Evolutionary conservation across 129 eudicot species (phyloP), one percentile per base, ranked within the genome.

Genomic region (Artemisia tridentata): DNA sequence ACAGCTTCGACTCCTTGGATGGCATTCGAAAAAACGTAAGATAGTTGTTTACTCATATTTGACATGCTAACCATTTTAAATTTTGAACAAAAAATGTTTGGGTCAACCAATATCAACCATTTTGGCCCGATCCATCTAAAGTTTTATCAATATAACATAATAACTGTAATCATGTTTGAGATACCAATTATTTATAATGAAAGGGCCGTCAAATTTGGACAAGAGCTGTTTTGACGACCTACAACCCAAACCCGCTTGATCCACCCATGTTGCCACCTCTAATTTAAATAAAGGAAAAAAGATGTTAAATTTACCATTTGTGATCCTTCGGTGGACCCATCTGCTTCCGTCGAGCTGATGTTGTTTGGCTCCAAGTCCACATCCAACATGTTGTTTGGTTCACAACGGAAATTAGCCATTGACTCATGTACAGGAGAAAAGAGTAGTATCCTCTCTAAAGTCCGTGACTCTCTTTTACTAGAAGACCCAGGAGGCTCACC

Each of bases 361-460:
- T 43, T 51, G 21, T 77, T 61, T 17, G 65, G 12, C 5, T 62
- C 71, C 31, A 34, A 60, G 15, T 34, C 59, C 72, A 45, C 27
- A 11, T 58, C 23, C 27, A 49, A 19, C 17, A 74, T 68, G 23
- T 68, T 15, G 72, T 68, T 53, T 1, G 25, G 23, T 65, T 56
- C 77, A 9, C 80, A 71, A 43, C 63, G 57, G 58, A 63, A 72
- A 69, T 59, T 45, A 66, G 63, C 65, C 80, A 53, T 64, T 3
- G 76, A 77, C 63, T 79, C 85, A 46, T 69, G 84, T 66, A 66
- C 63, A 5, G 85, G 90, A 21, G 79, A 84, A 1, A 74, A 59
- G 38, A 82, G 83, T 11, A 84, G 86, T 34, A 86, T 52, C 79
- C 83, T 62, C 21, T 77, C 83, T 70, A 86, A 81, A 14, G 83